Evolutionary conservation across 1,284 basidiomycete genomes (phyloP).

Genomic region (Sutorius eximius): DNA sequence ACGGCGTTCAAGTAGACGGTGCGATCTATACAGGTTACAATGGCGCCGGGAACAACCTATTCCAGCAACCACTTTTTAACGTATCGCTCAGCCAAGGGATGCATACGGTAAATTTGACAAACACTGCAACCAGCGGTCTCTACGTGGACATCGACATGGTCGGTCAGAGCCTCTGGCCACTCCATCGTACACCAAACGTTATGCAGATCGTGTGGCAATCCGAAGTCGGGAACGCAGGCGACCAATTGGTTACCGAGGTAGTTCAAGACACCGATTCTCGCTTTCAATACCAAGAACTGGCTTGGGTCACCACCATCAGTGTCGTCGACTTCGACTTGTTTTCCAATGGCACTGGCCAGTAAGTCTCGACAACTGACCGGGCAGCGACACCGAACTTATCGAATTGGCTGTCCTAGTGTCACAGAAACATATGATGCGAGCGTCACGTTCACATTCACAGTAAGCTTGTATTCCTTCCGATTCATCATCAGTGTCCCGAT

Average conservation of each 20-base stretch:
- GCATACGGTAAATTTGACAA: constrained; percentile 34
- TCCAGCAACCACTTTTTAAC: constrained; percentile 34
- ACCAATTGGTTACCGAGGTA: constrained; percentile 17
- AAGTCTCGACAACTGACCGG: constrained; percentile 11
- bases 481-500: constrained; percentile 1
- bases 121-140: constrained; percentile 20
- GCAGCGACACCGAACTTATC: neutral
- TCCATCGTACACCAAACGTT: neutral
- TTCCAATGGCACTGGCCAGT: constrained; percentile 36
- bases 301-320: constrained; percentile 24
- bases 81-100: constrained; percentile 26
- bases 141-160: constrained; percentile 38
- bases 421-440: constrained; percentile 29
- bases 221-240: constrained; percentile 23
- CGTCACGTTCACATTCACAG: constrained; percentile 34
- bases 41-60: constrained; percentile 16
- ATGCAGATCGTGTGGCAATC: constrained; percentile 33
- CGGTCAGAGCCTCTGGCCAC: neutral
- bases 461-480: constrained; percentile 9
- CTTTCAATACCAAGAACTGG: constrained; percentile 29
- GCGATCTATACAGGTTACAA: constrained; percentile 9
- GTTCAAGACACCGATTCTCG: constrained; percentile 32
- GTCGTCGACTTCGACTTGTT: constrained; percentile 25
- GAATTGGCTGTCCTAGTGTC: constrained; percentile 15
- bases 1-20: constrained; percentile 34